Conservation (phyloP, 352 stramenopile genomes). For the Phytophthora hybrid region DNA sequence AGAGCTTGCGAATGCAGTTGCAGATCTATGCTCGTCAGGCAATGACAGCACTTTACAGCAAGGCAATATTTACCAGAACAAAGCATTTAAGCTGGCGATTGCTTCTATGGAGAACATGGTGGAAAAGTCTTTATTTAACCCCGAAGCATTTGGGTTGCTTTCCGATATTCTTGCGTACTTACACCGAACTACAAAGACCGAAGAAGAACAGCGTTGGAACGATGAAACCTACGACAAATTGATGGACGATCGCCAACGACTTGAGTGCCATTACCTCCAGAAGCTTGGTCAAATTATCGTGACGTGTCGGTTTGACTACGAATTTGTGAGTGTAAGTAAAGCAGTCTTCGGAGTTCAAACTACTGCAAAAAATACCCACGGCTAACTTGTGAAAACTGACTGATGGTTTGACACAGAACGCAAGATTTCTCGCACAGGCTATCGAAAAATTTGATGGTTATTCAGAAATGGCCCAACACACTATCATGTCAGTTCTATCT, state of each 20-base stretch:
- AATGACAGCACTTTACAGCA: conserved; percentile 35
- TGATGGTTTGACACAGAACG: conserved; percentile 41
- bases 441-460: conserved; percentile 56
- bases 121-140: conserved; percentile 51
- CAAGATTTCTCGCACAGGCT: conserved; percentile 46
- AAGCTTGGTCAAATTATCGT: conserved; percentile 59
- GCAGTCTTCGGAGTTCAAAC: background rate
- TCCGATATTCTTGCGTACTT: conserved; percentile 55
- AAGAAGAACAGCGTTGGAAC: conserved; percentile 17
- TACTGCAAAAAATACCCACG: background rate
- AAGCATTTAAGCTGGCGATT: conserved; percentile 48
- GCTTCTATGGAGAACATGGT: conserved; percentile 2
- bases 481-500: conserved; percentile 61
- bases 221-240: conserved; percentile 6
- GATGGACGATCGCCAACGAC: conserved; percentile 21
- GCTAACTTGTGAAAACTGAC: conserved; percentile 2
- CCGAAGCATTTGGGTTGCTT: conserved; percentile 60
- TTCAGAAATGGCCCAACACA: conserved; percentile 58
- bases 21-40: conserved; percentile 51
- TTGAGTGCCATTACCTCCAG: conserved; percentile 63
- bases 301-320: conserved; percentile 56
- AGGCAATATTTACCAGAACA: conserved; percentile 38
- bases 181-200: conserved; percentile 28
- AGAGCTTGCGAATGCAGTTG: conserved; percentile 46
- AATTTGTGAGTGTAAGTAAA: conserved; percentile 59